Percentiles rank a stretch among this genome's conserved stretches.
Conservation (phyloP, 345 rosid genomes). For the Salix arbutifolia region DNA sequence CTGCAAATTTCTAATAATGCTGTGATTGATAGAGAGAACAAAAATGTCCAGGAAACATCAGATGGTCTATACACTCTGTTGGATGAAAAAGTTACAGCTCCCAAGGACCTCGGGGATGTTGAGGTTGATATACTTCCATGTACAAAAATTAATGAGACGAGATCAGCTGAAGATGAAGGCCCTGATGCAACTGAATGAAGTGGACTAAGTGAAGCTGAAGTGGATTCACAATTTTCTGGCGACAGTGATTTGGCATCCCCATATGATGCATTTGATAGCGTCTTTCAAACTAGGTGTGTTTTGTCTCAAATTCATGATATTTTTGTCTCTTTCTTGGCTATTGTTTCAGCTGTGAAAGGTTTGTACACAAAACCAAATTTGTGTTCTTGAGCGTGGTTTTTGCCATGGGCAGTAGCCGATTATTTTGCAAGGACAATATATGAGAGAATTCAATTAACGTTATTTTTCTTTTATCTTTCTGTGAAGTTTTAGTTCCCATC, state of each 20-base stretch:
- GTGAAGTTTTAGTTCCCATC: not conserved
- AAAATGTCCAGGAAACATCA: slow-evolving; percentile 17
- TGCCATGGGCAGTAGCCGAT: not conserved
- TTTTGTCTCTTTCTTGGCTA: not conserved
- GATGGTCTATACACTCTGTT: slow-evolving; percentile 25
- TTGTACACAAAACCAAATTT: not conserved
- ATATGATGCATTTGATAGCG: slow-evolving; percentile 48
- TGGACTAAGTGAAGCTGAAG: slow-evolving; percentile 69
- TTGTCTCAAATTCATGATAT: not conserved
- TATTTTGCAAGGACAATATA: too few relatives aligned
- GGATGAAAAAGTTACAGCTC: slow-evolving; percentile 17
- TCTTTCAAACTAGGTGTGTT: slow-evolving; percentile 56
- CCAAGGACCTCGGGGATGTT: slow-evolving; percentile 38
- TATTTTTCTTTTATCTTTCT: not conserved
- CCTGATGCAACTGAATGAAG: slow-evolving; percentile 89
- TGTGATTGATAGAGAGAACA: slow-evolving; percentile 33
- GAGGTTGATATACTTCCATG: slow-evolving; percentile 54
- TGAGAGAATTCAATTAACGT: not conserved
- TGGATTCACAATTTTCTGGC: slow-evolving; percentile 61
- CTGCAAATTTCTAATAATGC: slow-evolving; percentile 17
- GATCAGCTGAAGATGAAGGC: slow-evolving; percentile 36
- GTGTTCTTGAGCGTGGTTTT: not conserved
- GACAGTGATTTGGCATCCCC: slow-evolving; percentile 51
- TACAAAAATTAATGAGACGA: slow-evolving; percentile 17
- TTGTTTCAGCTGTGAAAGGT: not conserved